A percentile compares a stretch with the other conserved stretches of the same genome.
Conservation (phyloP, 2,329 filamentous ascomycete species). For the Colletotrichum noveboracense region DNA sequence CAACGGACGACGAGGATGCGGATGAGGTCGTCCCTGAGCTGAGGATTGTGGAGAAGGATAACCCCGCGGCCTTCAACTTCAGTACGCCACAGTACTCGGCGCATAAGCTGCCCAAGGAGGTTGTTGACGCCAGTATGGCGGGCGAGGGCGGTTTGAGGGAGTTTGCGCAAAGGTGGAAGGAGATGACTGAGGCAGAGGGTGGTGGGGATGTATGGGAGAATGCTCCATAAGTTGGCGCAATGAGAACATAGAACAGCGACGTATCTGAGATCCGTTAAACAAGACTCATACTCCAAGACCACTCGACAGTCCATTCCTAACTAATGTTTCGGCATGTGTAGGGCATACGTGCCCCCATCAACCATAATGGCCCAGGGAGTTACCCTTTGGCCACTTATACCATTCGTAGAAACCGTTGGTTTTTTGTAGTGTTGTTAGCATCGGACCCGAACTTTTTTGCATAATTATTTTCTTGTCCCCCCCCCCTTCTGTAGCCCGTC, state of each 20-base stretch:
- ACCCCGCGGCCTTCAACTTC: constrained; percentile 89
- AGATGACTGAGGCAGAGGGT: constrained; percentile 50
- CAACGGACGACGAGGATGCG: constrained; percentile 38
- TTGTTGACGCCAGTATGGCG: constrained; percentile 73
- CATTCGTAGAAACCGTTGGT: background rate
- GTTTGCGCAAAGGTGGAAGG: constrained; percentile 78
- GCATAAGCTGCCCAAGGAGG: constrained; percentile 92
- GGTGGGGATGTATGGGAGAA: constrained; percentile 45
- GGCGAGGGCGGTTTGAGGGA: constrained; percentile 81
- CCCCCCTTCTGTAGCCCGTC: too few species aligned
- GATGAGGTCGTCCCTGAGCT: constrained; percentile 70
- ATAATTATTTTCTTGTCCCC: too few species aligned
- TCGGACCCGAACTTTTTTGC: background rate
- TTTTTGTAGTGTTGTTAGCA: background rate
- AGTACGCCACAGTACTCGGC: constrained; percentile 88
- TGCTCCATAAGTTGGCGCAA: background rate
- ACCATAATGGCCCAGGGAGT: too few species aligned
- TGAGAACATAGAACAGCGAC: background rate
- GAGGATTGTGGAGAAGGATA: constrained; percentile 80
- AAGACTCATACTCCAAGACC: background rate
- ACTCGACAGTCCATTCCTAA: background rate
- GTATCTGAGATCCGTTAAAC: background rate
- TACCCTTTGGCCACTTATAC: too few species aligned
- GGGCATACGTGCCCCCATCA: background rate
- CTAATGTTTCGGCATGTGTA: background rate